phyloP scores from a whole-genome alignment of 169 alveolate species.

The Plasmodium vinckei region DNA sequence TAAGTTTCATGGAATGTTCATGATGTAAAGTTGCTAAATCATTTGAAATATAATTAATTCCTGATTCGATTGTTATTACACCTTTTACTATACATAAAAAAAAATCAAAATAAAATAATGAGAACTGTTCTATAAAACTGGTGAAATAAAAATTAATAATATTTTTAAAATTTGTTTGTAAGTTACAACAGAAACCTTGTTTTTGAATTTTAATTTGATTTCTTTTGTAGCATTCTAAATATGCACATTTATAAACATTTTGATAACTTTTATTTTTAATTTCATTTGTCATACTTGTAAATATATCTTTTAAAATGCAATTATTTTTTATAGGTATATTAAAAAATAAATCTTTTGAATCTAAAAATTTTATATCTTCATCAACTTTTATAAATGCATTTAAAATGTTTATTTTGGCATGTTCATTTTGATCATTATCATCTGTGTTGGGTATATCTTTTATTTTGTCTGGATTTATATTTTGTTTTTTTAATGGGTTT shows the following conservation, averaged over 20 bases:
- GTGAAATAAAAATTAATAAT: slow-evolving; percentile 5
- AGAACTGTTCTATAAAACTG: slow-evolving; percentile 7
- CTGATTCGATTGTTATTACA: slow-evolving; percentile 9
- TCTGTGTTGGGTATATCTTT: not conserved
- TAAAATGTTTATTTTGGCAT: not conserved
- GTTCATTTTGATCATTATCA: not conserved
- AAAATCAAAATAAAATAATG: slow-evolving; percentile 54
- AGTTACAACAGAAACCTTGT: too few relatives aligned
- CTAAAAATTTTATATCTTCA: slow-evolving; percentile 29
- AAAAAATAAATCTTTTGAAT: slow-evolving; percentile 18
- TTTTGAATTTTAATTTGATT: slow-evolving; percentile 17
- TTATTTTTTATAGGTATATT: slow-evolving; percentile 42
- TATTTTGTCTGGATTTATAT: not conserved
- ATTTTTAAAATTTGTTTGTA: too few relatives aligned
- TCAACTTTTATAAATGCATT: slow-evolving; percentile 25
- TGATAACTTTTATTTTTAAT: slow-evolving; percentile 21
- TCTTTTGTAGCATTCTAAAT: slow-evolving; percentile 24
- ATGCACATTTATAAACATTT: slow-evolving; percentile 12
- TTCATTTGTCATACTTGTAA: slow-evolving; percentile 6
- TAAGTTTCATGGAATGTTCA: not conserved
- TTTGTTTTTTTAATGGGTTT: not conserved
- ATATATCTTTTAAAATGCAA: slow-evolving; percentile 24
- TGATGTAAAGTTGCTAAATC: slow-evolving; percentile 17
- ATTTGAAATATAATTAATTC: slow-evolving; percentile 17
- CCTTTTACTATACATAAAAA: slow-evolving; percentile 43